Evolutionary conservation across 768 basidiomycete genomes (phyloP), one percentile per base, ranked within the genome.

Genomic region (Chalciporus piperatus): DNA sequence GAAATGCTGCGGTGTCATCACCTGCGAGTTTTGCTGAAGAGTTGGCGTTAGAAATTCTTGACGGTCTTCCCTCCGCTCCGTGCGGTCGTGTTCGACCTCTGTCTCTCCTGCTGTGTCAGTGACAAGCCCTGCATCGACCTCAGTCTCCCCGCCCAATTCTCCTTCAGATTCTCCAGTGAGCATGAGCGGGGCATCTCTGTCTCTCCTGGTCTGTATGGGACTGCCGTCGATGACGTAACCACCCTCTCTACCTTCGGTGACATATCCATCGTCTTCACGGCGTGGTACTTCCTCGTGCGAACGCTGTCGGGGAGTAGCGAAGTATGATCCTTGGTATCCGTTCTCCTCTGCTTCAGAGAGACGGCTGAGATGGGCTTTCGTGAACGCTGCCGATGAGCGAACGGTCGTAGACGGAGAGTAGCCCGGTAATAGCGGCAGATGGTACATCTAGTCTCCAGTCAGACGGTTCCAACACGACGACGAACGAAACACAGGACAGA

Each of bases 271-370:
- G 16, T 61, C 55, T 30, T 58, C 56, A 1, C 16, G 52, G 30
- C 61, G 53, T 14, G 53, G 37, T 12, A 40, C 42, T 25, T 55
- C 61, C 32, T 64, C 63, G 14, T 51, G 60, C 23, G 62, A 57
- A 0, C 53, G 55, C 16, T 52, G 63, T 27, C 45, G 55, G 1
- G 60, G 43, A 6, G 47, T 43, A 41, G 72, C 68, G 68, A 95
- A 96, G 64, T 95, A 96, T 1, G 85, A 78, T 13, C 87, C 92
- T 63, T 93, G 84, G 65, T 96, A 95, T 0, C 91, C 92, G 45
- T 87, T 79, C 62, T 95, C 93, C 64, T 98, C 94, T 6, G 87
- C 92, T 63, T 93, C 87, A 2, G 89, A 88, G 52, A 95, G 78
- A 27, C 79, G 81, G 22, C 82, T 76, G 7, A 87, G 70, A 33